These are phyloP conservation scores for Syzygium jambos DNA, from an alignment of 345 rosid species.

Conservation along the genomic window DNA sequence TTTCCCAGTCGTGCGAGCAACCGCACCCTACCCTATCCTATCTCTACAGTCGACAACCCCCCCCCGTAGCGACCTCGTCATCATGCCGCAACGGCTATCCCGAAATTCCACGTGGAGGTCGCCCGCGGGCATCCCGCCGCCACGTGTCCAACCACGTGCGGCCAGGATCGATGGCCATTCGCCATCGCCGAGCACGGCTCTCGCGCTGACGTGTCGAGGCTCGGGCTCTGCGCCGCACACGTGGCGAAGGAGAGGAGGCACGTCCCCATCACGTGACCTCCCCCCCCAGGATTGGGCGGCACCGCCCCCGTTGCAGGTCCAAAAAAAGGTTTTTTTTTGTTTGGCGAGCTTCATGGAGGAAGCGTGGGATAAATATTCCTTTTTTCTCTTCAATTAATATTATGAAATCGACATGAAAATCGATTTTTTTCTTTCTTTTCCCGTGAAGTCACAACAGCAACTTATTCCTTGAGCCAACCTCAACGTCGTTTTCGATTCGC, in stretches of 20 bases:
- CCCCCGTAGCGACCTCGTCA: too few species aligned
- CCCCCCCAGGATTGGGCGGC: not conserved
- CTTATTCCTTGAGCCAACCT: not conserved
- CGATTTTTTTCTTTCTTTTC: not conserved
- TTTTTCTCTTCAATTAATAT: not conserved
- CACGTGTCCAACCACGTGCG: not conserved
- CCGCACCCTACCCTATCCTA: not conserved
- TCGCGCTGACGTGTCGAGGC: not conserved
- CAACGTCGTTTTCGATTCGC: not conserved
- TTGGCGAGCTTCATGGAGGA: not conserved
- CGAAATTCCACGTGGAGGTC: not conserved
- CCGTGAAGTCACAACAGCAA: not conserved
- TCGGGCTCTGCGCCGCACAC: not conserved
- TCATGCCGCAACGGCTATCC: not conserved
- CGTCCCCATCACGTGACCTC: constrained; percentile 6
- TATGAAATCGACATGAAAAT: not conserved
- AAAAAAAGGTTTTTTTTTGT: not conserved
- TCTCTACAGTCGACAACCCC: not conserved
- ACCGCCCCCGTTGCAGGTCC: constrained; percentile 4
- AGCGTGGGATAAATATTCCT: not conserved
- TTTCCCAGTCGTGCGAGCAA: not conserved
- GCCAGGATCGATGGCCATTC: not conserved
- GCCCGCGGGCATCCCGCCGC: not conserved
- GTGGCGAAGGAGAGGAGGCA: not conserved
- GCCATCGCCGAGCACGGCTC: not conserved